phyloP scores from a whole-genome alignment of 345 rosid genomes.

The Arabis alpina region DNA sequence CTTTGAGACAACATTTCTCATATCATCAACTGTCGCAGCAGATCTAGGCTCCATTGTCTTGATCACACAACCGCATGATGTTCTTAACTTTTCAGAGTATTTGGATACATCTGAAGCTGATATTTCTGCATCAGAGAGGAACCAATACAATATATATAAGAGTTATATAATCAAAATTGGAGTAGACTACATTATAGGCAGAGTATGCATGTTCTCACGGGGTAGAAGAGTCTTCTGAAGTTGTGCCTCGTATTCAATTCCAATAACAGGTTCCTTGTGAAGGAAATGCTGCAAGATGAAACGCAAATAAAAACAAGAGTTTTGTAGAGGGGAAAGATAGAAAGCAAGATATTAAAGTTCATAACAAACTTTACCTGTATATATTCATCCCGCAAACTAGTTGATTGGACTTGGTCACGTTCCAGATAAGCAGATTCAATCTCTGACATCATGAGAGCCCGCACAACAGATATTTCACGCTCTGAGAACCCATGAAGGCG shows the following conservation, averaged over 20 bases:
- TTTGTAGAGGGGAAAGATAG: conserved; percentile 19
- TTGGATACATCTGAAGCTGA: conserved; percentile 76
- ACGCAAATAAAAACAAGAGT: conserved; percentile 6
- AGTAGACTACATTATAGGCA: conserved; percentile 29
- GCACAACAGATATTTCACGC: conserved; percentile 79
- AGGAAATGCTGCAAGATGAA: conserved; percentile 68
- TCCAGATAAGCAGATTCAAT: conserved; percentile 96
- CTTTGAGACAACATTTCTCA: conserved; percentile 58
- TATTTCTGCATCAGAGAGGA: conserved; percentile 57
- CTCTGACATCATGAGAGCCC: conserved; percentile 81
- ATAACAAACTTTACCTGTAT: conserved; percentile 59
- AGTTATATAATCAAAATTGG: conserved; percentile 9
- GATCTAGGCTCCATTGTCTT: conserved; percentile 81
- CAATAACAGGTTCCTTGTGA: conserved; percentile 80
- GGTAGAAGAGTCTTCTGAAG: conserved; percentile 89
- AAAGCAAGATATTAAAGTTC: conserved; percentile 4
- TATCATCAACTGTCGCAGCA: conserved; percentile 66
- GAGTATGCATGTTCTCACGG: conserved; percentile 57
- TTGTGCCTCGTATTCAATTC: conserved; percentile 85
- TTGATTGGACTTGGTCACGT: conserved; percentile 91
- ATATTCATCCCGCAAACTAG: conserved; percentile 86
- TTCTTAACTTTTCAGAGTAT: conserved; percentile 72
- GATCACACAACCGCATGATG: conserved; percentile 78
- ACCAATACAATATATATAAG: conserved; percentile 11
- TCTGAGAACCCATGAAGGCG: conserved; percentile 93